Percentiles rank a stretch among this genome's conserved stretches.
Conservation (phyloP, 2,329 filamentous ascomycete species). For the Sordariomycetes sp. region DNA sequence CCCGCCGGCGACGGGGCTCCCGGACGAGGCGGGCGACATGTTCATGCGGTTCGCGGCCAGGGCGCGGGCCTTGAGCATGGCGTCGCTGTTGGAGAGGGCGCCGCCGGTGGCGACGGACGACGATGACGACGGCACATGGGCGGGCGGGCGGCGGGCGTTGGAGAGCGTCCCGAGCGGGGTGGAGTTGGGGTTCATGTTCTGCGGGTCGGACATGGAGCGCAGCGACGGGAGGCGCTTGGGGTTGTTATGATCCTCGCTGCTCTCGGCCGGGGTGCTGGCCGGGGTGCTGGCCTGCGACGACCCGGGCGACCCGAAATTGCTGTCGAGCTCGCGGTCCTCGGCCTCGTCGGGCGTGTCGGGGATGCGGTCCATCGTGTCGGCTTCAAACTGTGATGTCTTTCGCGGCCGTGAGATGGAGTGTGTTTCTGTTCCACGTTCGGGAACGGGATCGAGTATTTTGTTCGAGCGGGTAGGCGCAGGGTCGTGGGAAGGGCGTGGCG, state of each 20-base stretch:
- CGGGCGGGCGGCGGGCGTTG: constrained; percentile 41
- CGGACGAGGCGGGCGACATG: constrained; percentile 19
- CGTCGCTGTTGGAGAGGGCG: constrained; percentile 24
- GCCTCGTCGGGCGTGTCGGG: constrained; percentile 37
- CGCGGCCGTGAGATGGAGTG: too few species aligned
- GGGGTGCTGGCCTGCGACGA: constrained; percentile 39
- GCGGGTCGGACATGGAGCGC: constrained; percentile 48
- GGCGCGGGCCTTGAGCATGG: constrained; percentile 36
- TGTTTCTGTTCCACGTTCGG: too few species aligned
- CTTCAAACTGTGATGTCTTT: too few species aligned
- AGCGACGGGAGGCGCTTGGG: constrained; percentile 48
- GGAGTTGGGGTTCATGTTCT: constrained; percentile 70
- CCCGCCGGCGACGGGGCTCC: constrained; percentile 17
- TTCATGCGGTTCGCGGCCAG: constrained; percentile 34
- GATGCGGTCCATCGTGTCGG: constrained; percentile 19
- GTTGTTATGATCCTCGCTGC: constrained; percentile 16
- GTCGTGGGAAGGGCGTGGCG: too few species aligned
- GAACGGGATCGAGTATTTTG: too few species aligned
- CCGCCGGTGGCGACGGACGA: constrained; percentile 21
- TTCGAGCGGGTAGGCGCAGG: too few species aligned
- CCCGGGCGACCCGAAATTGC: constrained; percentile 30
- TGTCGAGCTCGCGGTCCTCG: constrained; percentile 18
- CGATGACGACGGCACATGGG: constrained; percentile 9
- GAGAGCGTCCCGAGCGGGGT: constrained; percentile 71
- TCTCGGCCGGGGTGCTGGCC: constrained; percentile 30